Conservation (phyloP, 2,329 filamentous ascomycete species). For the Dothiorella sarmentorum region DNA sequence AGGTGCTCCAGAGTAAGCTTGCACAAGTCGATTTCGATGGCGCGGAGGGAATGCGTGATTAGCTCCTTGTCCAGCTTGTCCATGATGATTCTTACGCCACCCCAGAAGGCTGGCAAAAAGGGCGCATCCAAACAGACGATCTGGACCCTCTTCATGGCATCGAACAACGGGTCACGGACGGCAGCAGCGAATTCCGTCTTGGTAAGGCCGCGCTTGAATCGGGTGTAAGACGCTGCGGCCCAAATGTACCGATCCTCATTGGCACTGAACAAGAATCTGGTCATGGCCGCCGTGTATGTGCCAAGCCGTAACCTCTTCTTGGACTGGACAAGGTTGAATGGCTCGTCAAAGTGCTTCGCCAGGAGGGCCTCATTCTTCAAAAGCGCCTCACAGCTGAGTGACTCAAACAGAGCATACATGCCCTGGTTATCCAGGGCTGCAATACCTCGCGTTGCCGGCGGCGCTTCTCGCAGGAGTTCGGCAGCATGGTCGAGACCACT, state of each 20-base stretch:
- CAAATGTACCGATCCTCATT: conserved; percentile 63
- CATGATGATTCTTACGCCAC: conserved; percentile 71
- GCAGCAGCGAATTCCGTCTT: conserved; percentile 82
- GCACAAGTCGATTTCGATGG: conserved; percentile 69
- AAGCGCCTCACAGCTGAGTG: conserved; percentile 78
- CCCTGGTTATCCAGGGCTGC: conserved; percentile 55
- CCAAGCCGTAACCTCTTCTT: conserved; percentile 75
- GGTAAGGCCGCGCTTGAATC: conserved; percentile 61
- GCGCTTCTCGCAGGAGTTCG: conserved; percentile 40
- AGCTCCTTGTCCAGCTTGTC: conserved; percentile 68
- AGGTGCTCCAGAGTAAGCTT: conserved; percentile 63
- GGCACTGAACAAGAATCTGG: conserved; percentile 76
- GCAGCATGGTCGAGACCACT: conserved; percentile 42
- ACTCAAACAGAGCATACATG: conserved; percentile 81
- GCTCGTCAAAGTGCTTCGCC: conserved; percentile 67
- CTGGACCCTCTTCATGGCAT: conserved; percentile 62
- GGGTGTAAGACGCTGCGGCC: conserved; percentile 66
- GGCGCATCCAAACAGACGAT: conserved; percentile 50
- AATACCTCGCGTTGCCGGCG: conserved; percentile 51
- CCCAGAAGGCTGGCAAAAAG: conserved; percentile 73
- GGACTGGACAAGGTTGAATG: conserved; percentile 76
- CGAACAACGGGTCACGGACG: conserved; percentile 68
- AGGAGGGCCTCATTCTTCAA: conserved; percentile 57
- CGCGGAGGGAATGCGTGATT: conserved; percentile 73
- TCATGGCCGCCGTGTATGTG: conserved; percentile 75